Percentiles rank a stretch among this genome's conserved stretches.
Conservation (phyloP, 202 grass and related monocot species). For the Eragrostis tef region DNA sequence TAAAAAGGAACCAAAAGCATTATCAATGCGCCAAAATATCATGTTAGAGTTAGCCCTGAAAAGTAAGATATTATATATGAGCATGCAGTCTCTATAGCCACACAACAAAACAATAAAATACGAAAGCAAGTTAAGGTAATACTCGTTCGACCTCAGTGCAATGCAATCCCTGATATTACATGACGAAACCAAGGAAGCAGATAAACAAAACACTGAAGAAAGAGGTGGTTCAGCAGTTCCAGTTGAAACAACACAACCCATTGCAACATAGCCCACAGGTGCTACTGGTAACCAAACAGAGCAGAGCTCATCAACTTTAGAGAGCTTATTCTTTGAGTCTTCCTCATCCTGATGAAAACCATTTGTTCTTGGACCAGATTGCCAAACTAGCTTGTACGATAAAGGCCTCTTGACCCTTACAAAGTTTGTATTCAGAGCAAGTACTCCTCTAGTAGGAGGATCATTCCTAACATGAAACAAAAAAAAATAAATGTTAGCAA, state of each 20-base stretch:
- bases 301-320: constrained; percentile 47
- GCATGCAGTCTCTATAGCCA: constrained; percentile 44
- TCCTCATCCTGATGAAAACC: constrained; percentile 39
- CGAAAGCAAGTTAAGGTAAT: constrained; percentile 38
- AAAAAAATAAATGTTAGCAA: constrained; percentile 32
- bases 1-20: constrained; percentile 96
- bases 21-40: constrained; percentile 84
- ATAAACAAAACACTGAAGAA: constrained; percentile 83
- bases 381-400: constrained; percentile 89
- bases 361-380: constrained; percentile 49
- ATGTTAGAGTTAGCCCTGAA: constrained; percentile 62
- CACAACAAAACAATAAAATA: constrained; percentile 30
- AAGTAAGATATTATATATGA: constrained; percentile 39
- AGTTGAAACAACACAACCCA: constrained; percentile 91
- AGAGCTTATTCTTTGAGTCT: constrained; percentile 46
- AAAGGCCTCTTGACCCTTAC: constrained; percentile 93
- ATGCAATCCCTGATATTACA: constrained; percentile 84
- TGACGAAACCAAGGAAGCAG: constrained; percentile 78
- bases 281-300: constrained; percentile 97
- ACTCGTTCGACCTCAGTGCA: constrained; percentile 58
- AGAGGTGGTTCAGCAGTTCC: constrained; percentile 80
- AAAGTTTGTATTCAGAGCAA: constrained; percentile 93
- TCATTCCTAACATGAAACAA: constrained; percentile 70
- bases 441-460: constrained; percentile 80
- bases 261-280: constrained; percentile 75